Base-by-base conservation (phyloP, 2,329 filamentous ascomycete genomes). In the Diaporthe citriasiana region DNA sequence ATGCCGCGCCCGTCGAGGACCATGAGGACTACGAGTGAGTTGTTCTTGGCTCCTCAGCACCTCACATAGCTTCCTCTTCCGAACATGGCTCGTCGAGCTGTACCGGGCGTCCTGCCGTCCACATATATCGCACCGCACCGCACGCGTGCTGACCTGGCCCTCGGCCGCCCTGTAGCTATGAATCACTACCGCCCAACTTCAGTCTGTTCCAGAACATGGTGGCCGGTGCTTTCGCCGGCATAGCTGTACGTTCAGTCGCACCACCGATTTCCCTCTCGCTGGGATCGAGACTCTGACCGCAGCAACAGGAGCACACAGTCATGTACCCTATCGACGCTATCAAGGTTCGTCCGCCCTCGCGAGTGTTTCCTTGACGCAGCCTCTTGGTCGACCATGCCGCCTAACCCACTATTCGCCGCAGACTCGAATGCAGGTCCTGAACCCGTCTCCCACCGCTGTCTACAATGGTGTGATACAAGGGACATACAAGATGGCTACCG, bases 251-350 rank as follows among this genome's bases (percentile, higher is more conserved):
- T 82, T 78, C 51, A 45, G 56, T 42, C 30, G 47, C 45, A 40
- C 40, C 40, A 25, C 22, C 33, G 42, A 25, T 30, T 27, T 15
- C 27, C 50, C 50, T 27, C 60, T 72, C 56, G 45, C 33, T 4
- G 77, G 75, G 79, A 70, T 70, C 35, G 47, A 47, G 55, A 60
- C 50, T 8, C 70, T 75, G 66, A 75, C 66, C 45, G 71, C 47
- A 35, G 35, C 30, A 75, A 69, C 78, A 98, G 95, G 96, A 98
- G 87, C 96, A 98, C 85, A 97, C 96, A 74, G 95, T 98, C 80
- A 98, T 99, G 97, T 99, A 99, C 82, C 97, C 97, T 27, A 94
- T 99, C 82, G 97, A 99, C 86, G 91, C 97, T 78, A 93, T 99
- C 82, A 99, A 99, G 93, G 97, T 98, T 78, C 77, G 83, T 73